Evolutionary conservation across 257 asterid species (phyloP).

Genomic region (Solanum neorickii): DNA sequence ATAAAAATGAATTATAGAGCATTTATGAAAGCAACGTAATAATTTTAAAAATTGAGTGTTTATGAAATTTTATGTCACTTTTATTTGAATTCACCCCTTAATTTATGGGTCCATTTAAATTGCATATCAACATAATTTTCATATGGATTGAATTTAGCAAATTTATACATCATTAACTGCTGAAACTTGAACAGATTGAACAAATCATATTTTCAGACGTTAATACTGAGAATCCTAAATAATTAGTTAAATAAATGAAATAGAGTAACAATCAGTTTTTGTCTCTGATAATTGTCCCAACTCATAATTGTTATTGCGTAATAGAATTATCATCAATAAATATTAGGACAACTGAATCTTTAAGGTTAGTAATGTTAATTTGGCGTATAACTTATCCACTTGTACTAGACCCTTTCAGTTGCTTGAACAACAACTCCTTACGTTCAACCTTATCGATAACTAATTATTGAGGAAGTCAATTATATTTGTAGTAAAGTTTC

Average conservation of each 20-base stretch:
- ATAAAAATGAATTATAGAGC: too few relatives aligned
- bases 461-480: neutral
- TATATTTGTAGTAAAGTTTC: neutral
- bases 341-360: neutral
- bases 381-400: neutral
- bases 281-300: neutral
- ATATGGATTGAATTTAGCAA: neutral
- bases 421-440: neutral
- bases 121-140: neutral
- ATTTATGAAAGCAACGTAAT: too few relatives aligned
- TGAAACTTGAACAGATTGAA: neutral
- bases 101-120: neutral
- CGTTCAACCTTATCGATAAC: neutral
- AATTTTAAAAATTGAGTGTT: too few relatives aligned
- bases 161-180: neutral
- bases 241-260: neutral
- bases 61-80: too few relatives aligned
- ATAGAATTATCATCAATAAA: neutral
- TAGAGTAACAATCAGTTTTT: neutral
- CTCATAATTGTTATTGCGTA: neutral
- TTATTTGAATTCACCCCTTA: too few relatives aligned
- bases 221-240: neutral
- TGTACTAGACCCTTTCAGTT: neutral
- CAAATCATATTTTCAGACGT: neutral
- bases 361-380: neutral